phyloP scores from a whole-genome alignment of 306 rosid species.

The Fragaria nilgerrensis region DNA sequence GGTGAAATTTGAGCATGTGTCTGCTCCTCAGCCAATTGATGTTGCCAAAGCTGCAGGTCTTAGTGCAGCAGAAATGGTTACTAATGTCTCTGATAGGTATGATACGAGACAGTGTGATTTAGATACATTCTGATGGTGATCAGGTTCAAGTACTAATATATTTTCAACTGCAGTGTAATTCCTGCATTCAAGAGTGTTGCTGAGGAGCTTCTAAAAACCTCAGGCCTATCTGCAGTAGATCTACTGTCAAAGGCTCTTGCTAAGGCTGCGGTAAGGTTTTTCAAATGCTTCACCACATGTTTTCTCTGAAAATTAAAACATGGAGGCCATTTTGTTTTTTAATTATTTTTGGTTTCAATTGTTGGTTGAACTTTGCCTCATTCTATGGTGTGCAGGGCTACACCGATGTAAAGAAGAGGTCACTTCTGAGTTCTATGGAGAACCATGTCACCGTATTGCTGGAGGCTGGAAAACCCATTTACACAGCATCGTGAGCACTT shows the following conservation, averaged over 20 bases:
- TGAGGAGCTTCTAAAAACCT: slow-evolving; percentile 61
- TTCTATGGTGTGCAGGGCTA: slow-evolving; percentile 58
- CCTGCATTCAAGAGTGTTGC: slow-evolving; percentile 90
- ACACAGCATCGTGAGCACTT: slow-evolving; percentile 61
- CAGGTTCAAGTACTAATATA: slow-evolving; percentile 13
- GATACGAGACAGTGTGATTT: not conserved
- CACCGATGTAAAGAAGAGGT: slow-evolving; percentile 64
- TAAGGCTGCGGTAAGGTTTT: slow-evolving; percentile 63
- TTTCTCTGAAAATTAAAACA: not conserved
- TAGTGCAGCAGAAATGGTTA: slow-evolving; percentile 60
- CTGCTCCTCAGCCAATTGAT: slow-evolving; percentile 83
- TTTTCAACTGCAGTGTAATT: slow-evolving; percentile 51
- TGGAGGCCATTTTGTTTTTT: too few relatives aligned
- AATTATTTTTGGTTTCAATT: too few relatives aligned
- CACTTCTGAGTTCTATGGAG: slow-evolving; percentile 80
- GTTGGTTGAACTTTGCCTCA: not conserved
- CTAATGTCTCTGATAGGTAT: slow-evolving; percentile 70
- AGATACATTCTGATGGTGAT: not conserved
- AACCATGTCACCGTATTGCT: slow-evolving; percentile 59
- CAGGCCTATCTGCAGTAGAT: slow-evolving; percentile 78
- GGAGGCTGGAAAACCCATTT: slow-evolving; percentile 60
- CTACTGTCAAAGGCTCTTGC: slow-evolving; percentile 91
- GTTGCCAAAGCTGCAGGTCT: slow-evolving; percentile 77
- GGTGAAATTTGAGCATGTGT: slow-evolving; percentile 76
- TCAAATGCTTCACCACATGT: not conserved